Evolutionary conservation across 2,329 filamentous ascomycete species (phyloP).

Genomic region (Escovopsis sp.): DNA sequence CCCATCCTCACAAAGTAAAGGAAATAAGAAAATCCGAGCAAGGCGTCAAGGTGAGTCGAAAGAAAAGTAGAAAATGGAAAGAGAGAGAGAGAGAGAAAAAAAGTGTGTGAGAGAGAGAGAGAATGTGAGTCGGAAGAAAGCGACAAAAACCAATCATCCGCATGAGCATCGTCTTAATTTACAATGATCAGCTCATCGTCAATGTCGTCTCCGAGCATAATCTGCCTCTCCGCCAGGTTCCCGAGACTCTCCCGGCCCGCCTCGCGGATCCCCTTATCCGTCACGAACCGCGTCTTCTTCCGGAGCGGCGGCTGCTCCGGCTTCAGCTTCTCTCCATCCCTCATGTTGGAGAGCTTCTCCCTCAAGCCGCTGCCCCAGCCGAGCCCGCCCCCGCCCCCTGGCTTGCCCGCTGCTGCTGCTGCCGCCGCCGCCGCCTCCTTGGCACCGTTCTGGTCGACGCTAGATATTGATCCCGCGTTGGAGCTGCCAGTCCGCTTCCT

Average conservation of each 20-base stretch:
- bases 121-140: too few species aligned
- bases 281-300: constrained; percentile 70
- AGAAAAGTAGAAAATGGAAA: background rate
- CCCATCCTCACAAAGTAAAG: too few species aligned
- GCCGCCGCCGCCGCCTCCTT: constrained; percentile 4
- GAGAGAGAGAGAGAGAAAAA: too few species aligned
- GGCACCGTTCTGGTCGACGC: constrained; percentile 2
- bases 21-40: too few species aligned
- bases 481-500: constrained; percentile 43
- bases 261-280: constrained; percentile 61
- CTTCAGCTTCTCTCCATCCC: constrained; percentile 39
- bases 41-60: too few species aligned
- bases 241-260: constrained; percentile 62
- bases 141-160: too few species aligned
- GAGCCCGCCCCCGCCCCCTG: constrained; percentile 13
- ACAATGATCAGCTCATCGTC: constrained; percentile 39
- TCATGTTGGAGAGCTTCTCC: constrained; percentile 46
- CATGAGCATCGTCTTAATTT: constrained; percentile 10
- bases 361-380: constrained; percentile 44
- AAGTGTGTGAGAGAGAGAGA: too few species aligned
- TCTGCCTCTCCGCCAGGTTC: constrained; percentile 23
- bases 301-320: constrained; percentile 30
- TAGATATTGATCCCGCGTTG: constrained; percentile 17
- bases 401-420: too few species aligned
- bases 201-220: constrained; percentile 27